These are phyloP conservation scores for Phalaenopsis equestris DNA, from an alignment of 106 monocot genomes.

Conservation along the genomic window DNA sequence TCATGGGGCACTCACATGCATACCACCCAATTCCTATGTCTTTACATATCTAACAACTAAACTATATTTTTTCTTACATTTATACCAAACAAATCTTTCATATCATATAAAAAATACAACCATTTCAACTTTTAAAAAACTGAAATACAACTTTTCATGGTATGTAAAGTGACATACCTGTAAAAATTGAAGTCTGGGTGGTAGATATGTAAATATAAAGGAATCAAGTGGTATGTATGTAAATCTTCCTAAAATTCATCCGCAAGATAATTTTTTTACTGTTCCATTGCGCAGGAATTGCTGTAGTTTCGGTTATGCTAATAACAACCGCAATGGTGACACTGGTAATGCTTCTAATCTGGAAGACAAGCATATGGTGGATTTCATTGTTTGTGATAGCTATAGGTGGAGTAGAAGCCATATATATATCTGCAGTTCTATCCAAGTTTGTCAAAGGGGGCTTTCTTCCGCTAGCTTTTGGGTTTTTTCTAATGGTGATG, in stretches of 20 bases:
- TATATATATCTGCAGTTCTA: slow-evolving; percentile 29
- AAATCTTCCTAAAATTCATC: not conserved
- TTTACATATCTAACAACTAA: too few species aligned
- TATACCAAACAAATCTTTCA: too few species aligned
- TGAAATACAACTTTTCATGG: too few species aligned
- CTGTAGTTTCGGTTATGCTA: slow-evolving; percentile 41
- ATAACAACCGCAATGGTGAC: slow-evolving; percentile 39
- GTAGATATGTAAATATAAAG: too few species aligned
- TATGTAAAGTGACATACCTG: too few species aligned
- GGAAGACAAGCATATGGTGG: slow-evolving; percentile 25
- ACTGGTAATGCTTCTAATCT: slow-evolving; percentile 40
- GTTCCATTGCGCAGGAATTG: slow-evolving; percentile 38
- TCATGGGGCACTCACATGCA: too few species aligned
- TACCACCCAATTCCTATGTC: too few species aligned
- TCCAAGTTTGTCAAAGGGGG: slow-evolving; percentile 33
- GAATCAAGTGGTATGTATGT: too few species aligned
- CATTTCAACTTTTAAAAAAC: too few species aligned
- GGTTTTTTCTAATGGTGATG: slow-evolving; percentile 28
- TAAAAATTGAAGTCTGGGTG: too few species aligned
- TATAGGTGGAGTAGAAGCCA: slow-evolving; percentile 16
- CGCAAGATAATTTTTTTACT: slow-evolving; percentile 13
- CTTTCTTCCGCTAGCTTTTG: slow-evolving; percentile 12
- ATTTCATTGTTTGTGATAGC: slow-evolving; percentile 18
- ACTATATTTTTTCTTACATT: too few species aligned
- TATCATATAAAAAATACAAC: too few species aligned